These are phyloP conservation scores for Leucocoprinus leucothites DNA, from an alignment of 768 basidiomycete species.

Conservation along the genomic window DNA sequence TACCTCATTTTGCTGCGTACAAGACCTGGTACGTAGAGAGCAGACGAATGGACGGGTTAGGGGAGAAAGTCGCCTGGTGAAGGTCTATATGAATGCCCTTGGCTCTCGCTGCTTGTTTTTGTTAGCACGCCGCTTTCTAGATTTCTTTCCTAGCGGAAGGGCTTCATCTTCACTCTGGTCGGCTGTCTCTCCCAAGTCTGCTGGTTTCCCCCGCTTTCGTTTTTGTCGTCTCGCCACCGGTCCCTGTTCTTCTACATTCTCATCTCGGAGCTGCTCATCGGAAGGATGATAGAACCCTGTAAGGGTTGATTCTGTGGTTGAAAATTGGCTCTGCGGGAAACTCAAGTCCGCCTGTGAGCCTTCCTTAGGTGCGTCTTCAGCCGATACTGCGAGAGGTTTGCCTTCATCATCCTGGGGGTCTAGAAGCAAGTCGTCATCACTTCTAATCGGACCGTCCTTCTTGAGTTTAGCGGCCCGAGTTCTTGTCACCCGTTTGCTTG, in stretches of 20 bases:
- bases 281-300: no score
- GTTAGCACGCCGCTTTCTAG: no score
- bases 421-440: conserved; percentile 7
- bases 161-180: no score
- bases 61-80: no score
- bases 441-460: background rate
- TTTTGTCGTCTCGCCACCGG: background rate
- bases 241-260: background rate
- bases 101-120: no score
- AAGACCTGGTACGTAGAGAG: no score
- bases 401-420: conserved; percentile 6
- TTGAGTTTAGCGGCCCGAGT: conserved; percentile 11
- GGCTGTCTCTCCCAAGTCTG: background rate
- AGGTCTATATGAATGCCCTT: no score
- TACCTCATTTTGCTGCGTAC: no score
- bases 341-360: background rate
- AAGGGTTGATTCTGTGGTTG: background rate
- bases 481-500: conserved; percentile 29
- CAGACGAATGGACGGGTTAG: no score
- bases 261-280: background rate
- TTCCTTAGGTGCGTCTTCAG: background rate
- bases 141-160: no score
- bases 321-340: background rate
- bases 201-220: background rate
- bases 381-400: background rate